Base-by-base conservation (phyloP, 1,284 basidiomycete genomes). In the Fistulinella cinereoalba region DNA sequence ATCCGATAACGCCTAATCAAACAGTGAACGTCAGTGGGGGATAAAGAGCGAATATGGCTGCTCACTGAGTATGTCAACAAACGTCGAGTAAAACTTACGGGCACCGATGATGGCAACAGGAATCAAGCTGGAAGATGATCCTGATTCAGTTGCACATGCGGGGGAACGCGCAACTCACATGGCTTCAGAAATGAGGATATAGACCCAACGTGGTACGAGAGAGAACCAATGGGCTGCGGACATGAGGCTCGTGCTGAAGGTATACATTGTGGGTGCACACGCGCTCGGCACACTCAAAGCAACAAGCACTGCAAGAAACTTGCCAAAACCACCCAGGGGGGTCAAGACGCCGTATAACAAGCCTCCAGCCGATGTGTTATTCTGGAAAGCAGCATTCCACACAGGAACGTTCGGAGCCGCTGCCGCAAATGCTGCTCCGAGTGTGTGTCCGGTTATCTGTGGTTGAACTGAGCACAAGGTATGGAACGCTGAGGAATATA, bases 261-360 rank as follows among this genome's bases (percentile, higher is more conserved):
- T 83, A 61, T 91, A 91, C 77, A 90, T 86, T 13, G 79, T 83
- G 3, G 85, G 83, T 11, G 83, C 87, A 54, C 83, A 74, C 11
- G 76, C 72, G 37, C 77, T 76, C 0, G 79, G 72, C n/a, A 77
- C 67, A 10, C 71, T 75, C 47, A 79, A 55, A 6, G 74, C 69
- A 23, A 76, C 64, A 21, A 77, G 53, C 22, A 76, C 75, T 0
- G 60, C 62, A 19, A 65, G 59, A 58, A 85, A 77, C 56, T 74
- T 72, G 13, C 83, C 83, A 55, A 87, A 87, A 11, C 80, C 76
- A 1, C 73, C 73, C 1, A 67, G 57, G 6, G 76, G 74, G 0
- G 64, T 56, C 6, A 83, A 67, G 44, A 86, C 71, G 1, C 79
- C 73, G 37, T 73, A 74, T 37, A 89, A 57, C 41, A 88, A 74